These are phyloP conservation scores for Plasmodium blacklocki DNA, from an alignment of 169 alveolate species.

Conservation along the genomic window DNA sequence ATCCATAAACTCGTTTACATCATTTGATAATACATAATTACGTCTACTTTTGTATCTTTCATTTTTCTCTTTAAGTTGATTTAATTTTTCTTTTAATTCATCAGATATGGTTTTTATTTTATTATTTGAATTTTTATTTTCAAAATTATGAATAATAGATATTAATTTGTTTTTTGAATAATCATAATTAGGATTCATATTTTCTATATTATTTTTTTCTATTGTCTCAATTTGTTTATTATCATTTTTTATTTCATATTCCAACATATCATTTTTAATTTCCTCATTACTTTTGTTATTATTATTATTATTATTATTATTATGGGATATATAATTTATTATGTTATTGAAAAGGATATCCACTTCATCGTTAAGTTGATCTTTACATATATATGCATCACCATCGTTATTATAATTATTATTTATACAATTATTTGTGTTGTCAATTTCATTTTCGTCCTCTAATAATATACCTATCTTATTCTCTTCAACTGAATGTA, in stretches of 20 bases:
- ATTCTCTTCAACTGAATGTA: background rate
- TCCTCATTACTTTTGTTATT: background rate
- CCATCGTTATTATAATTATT: background rate
- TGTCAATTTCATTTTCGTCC: background rate
- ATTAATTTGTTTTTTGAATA: slow-evolving; percentile 60
- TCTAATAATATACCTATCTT: background rate
- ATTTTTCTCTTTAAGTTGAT: slow-evolving; percentile 73
- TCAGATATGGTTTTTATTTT: slow-evolving; percentile 75
- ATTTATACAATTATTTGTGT: background rate
- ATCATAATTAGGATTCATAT: slow-evolving; percentile 26
- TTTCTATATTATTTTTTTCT: background rate
- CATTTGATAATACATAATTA: background rate
- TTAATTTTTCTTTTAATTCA: slow-evolving; percentile 59
- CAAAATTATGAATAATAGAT: slow-evolving; percentile 75
- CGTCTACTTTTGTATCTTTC: slow-evolving; percentile 29
- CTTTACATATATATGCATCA: background rate
- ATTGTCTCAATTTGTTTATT: background rate
- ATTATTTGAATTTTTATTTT: slow-evolving; percentile 30
- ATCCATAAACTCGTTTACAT: slow-evolving; percentile 1
- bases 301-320: background rate
- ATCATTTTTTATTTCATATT: background rate
- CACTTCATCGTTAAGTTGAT: background rate
- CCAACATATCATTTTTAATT: background rate
- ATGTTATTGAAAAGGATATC: slow-evolving; percentile 12
- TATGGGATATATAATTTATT: background rate